Evolutionary conservation across 257 asterid genomes (phyloP), one percentile per base, ranked within the genome.

Genomic region (Jaltomata sinuosa): DNA sequence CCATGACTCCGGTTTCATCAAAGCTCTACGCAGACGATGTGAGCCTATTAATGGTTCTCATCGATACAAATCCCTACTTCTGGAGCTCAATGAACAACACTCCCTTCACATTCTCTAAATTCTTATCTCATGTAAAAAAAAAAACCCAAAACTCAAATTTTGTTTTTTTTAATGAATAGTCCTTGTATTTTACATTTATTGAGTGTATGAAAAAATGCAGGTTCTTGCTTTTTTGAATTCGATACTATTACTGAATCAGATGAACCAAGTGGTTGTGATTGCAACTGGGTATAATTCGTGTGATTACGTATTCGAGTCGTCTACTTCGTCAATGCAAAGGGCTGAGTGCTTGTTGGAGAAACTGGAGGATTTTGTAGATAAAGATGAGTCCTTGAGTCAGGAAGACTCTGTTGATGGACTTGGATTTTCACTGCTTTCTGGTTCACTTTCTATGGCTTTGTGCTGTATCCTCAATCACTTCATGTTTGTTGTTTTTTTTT

Each of bases 401-500:
- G 98, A 91, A 69, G 92, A 89, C 68, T 89, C 89, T 6, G 94
- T 92, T 14, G 90, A 89, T 82, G 95, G 94, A 45, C 93, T 93
- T 15, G 92, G 94, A 49, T 87, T 89, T 88, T 89, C 99, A 0
- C 96, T 96, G 84, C 98, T 94, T 34, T 93, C 98, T 31, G 98
- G 98, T 76, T 93, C 98, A 78, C 96, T 96, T 59, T 96, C 99
- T 29, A 93, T 94, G 98, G 99, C 99, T 11, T 90, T 96, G n/a
- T 96, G 98, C 83, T 94, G 98, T 96, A 96, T 96, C 98, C 98
- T 90, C 52, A 16, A 15, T 49, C 21, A 31, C 40, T 69, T 59
- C 34, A 42, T 49, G 71, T 71, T 14, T 40, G 5, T 16, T 64
- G 10, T 11, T n/a, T 59, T 69, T 80, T 5, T 72, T 49, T n/a